Percentiles rank a stretch among this genome's conserved stretches.
Evolutionary conservation across 1,139 yeast genomes (phyloP).

Genomic region (Arxiozyma heterogenica): DNA sequence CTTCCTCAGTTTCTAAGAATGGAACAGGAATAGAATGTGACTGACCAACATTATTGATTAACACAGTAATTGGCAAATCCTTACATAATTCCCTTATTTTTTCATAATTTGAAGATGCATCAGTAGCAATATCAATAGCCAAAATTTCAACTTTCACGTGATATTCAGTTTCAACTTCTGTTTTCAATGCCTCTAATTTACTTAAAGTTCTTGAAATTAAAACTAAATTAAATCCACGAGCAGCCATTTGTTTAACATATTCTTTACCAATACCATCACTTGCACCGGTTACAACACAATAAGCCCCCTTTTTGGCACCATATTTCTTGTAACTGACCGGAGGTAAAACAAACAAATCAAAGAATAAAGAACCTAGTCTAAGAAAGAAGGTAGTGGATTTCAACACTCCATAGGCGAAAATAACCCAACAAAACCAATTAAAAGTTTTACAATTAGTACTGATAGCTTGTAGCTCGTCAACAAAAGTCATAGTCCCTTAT

Average conservation of each 20-base stretch:
- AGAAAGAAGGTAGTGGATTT: conserved; percentile 41
- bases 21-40: conserved; percentile 95
- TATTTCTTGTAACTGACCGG: conserved; percentile 54
- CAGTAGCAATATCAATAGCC: conserved; percentile 67
- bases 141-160: conserved; percentile 56
- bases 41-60: conserved; percentile 89
- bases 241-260: conserved; percentile 76
- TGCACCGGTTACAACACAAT: conserved; percentile 89
- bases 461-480: conserved; percentile 20
- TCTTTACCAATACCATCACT: conserved; percentile 97
- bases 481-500: conserved; percentile 23
- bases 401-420: conserved; percentile 42
- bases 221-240: conserved; percentile 71
- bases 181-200: conserved; percentile 59
- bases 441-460: conserved; percentile 16
- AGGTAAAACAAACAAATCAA: conserved; percentile 58
- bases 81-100: conserved; percentile 41
- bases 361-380: conserved; percentile 36
- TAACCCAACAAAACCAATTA: conserved; percentile 27
- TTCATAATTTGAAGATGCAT: conserved; percentile 41
- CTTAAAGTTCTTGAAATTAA: conserved; percentile 77
- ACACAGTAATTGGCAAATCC: conserved; percentile 52
- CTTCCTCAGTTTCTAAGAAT: conserved; percentile 65
- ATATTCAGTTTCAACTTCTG: conserved; percentile 53
- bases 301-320: conserved; percentile 46